Conservation (phyloP, 2,329 filamentous ascomycete genomes). For the Cyphellophora attinorum region DNA sequence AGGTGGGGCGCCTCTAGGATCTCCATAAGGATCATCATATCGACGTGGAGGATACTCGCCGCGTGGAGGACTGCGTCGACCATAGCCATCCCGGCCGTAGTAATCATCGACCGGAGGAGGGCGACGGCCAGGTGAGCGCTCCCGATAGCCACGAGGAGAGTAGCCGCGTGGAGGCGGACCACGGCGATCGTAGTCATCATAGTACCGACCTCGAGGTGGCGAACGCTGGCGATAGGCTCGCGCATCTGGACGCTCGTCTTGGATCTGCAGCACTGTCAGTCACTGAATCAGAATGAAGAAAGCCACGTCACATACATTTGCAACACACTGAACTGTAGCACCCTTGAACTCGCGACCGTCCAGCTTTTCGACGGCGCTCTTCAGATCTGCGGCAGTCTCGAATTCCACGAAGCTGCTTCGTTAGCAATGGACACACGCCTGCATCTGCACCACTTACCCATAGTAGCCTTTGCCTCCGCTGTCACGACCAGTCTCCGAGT, state of each 20-base stretch:
- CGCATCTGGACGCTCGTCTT: slow-evolving; percentile 60
- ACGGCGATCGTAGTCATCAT: slow-evolving; percentile 71
- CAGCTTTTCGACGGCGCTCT: slow-evolving; percentile 87
- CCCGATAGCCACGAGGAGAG: slow-evolving; percentile 79
- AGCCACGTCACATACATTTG: slow-evolving; percentile 56
- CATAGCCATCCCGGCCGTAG: slow-evolving; percentile 59
- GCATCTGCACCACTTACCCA: slow-evolving; percentile 20
- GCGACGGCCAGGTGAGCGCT: slow-evolving; percentile 54
- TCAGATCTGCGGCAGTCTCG: slow-evolving; percentile 81
- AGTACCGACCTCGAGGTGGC: slow-evolving; percentile 59
- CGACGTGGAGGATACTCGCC: slow-evolving; percentile 66
- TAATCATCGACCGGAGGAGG: slow-evolving; percentile 72
- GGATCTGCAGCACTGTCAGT: slow-evolving; percentile 46
- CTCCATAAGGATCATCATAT: slow-evolving; percentile 62
- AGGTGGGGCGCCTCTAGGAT: slow-evolving; percentile 40
- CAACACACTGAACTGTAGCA: slow-evolving; percentile 70
- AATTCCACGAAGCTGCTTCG: slow-evolving; percentile 83
- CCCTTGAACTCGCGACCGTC: slow-evolving; percentile 91
- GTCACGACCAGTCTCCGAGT: slow-evolving; percentile 89
- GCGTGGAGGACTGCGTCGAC: slow-evolving; percentile 70
- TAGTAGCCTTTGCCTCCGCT: slow-evolving; percentile 79
- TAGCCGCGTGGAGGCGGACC: slow-evolving; percentile 71
- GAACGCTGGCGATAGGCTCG: slow-evolving; percentile 68
- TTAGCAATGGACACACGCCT: slow-evolving; percentile 1
- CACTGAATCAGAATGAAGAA: not conserved